These are phyloP conservation scores for Pyracantha coccinea DNA, from an alignment of 331 rosid genomes.

Conservation along the genomic window DNA sequence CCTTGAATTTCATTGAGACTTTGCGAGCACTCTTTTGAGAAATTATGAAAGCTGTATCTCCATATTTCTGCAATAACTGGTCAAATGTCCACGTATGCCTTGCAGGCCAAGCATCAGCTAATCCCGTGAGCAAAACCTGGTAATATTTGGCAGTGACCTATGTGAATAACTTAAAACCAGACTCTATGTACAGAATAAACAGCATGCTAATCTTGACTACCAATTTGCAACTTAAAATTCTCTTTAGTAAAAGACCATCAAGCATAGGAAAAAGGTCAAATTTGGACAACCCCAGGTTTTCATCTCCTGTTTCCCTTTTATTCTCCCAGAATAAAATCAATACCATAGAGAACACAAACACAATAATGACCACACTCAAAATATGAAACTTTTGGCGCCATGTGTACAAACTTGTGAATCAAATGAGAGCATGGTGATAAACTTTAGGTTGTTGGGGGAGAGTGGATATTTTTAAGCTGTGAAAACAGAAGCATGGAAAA, in stretches of 20 bases:
- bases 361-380: not conserved
- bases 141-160: constrained; percentile 17
- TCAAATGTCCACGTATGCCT: constrained; percentile 75
- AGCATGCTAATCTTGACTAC: constrained; percentile 7
- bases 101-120: constrained; percentile 91
- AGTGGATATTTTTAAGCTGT: not conserved
- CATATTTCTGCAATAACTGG: constrained; percentile 52
- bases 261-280: not conserved
- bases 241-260: constrained; percentile 4
- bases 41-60: constrained; percentile 71
- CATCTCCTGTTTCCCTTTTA: not conserved
- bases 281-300: not conserved
- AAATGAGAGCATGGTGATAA: not conserved
- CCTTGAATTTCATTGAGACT: constrained; percentile 69
- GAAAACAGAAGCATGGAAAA: not conserved
- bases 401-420: not conserved
- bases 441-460: not conserved
- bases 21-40: constrained; percentile 75
- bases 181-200: constrained; percentile 2
- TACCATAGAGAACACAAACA: not conserved
- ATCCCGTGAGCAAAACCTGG: constrained; percentile 71
- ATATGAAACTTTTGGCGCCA: not conserved
- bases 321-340: not conserved
- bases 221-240: constrained; percentile 3
- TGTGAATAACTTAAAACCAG: constrained; percentile 14